Conservation (phyloP, 2,329 filamentous ascomycete species). For the Domatiomyces globalis region DNA sequence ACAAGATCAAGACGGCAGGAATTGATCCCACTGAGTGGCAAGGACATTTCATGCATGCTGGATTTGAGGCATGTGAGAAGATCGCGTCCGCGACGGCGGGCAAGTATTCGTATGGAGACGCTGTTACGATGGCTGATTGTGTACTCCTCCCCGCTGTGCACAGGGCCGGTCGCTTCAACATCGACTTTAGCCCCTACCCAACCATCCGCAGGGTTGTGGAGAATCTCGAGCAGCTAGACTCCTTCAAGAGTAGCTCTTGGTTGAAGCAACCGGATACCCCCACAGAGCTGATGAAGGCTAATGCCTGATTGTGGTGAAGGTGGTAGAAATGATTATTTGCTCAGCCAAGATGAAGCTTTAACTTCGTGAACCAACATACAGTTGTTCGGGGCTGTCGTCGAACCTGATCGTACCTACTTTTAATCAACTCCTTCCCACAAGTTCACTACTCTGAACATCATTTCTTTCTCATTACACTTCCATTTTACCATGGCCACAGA, state of each 20-base stretch:
- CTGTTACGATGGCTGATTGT: constrained; percentile 44
- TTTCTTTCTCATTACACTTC: too few species aligned
- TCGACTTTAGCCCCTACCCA: constrained; percentile 39
- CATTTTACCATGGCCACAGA: background rate
- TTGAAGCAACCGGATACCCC: constrained; percentile 41
- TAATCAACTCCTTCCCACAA: too few species aligned
- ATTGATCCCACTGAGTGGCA: constrained; percentile 38
- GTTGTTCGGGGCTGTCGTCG: too few species aligned
- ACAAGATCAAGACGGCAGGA: constrained; percentile 33
- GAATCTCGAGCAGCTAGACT: constrained; percentile 35
- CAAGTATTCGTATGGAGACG: constrained; percentile 42
- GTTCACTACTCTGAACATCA: too few species aligned
- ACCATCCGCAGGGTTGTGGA: constrained; percentile 34
- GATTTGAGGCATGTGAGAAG: constrained; percentile 44
- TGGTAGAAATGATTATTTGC: background rate
- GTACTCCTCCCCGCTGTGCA: constrained; percentile 45
- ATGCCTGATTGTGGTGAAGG: too few species aligned
- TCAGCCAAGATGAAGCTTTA: too few species aligned
- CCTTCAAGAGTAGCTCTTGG: constrained; percentile 41
- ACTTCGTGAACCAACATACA: too few species aligned
- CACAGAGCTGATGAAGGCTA: constrained; percentile 27
- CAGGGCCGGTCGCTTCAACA: constrained; percentile 41
- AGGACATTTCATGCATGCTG: constrained; percentile 36
- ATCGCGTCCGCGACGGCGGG: constrained; percentile 28
- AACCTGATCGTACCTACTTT: too few species aligned